These are phyloP conservation scores for Dorcoceras hygrometricum DNA, from an alignment of 257 asterid species.

Conservation along the genomic window DNA sequence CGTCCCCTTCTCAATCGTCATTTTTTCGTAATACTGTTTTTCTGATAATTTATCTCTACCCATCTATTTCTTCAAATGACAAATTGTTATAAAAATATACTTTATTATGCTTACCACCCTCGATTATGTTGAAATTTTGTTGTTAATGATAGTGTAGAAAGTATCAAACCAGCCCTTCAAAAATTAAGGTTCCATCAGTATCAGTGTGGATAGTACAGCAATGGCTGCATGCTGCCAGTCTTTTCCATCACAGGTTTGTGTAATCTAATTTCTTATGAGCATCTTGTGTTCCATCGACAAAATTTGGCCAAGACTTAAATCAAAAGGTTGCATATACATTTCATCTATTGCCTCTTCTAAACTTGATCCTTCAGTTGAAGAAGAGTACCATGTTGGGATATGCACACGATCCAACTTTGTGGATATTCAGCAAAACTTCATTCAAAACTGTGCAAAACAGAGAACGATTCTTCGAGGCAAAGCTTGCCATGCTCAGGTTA, in stretches of 20 bases:
- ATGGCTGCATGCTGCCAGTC: too few species aligned
- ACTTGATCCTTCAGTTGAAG: constrained; percentile 26
- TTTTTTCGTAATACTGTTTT: too few species aligned
- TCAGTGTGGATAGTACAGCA: too few species aligned
- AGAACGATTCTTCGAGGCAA: constrained; percentile 42
- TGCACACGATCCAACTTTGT: constrained; percentile 32
- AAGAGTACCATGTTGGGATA: constrained; percentile 28
- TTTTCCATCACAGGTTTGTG: neutral
- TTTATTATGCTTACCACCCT: too few species aligned
- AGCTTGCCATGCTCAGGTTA: constrained; percentile 55
- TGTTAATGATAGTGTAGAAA: too few species aligned
- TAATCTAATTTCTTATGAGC: constrained; percentile 30
- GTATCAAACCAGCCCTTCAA: too few species aligned
- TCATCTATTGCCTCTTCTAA: constrained; percentile 34
- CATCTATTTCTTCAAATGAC: too few species aligned
- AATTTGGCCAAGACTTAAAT: constrained; percentile 9
- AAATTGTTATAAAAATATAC: too few species aligned
- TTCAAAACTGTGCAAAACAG: constrained; percentile 58
- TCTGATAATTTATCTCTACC: too few species aligned
- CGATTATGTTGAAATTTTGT: too few species aligned
- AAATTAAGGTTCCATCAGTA: too few species aligned
- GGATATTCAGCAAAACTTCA: constrained; percentile 41
- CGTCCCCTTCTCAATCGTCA: too few species aligned
- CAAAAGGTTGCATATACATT: constrained; percentile 23
- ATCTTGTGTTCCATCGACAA: constrained; percentile 30